Evolutionary conservation across 2,329 filamentous ascomycete genomes (phyloP).

Genomic region (Monosporascus sp.): DNA sequence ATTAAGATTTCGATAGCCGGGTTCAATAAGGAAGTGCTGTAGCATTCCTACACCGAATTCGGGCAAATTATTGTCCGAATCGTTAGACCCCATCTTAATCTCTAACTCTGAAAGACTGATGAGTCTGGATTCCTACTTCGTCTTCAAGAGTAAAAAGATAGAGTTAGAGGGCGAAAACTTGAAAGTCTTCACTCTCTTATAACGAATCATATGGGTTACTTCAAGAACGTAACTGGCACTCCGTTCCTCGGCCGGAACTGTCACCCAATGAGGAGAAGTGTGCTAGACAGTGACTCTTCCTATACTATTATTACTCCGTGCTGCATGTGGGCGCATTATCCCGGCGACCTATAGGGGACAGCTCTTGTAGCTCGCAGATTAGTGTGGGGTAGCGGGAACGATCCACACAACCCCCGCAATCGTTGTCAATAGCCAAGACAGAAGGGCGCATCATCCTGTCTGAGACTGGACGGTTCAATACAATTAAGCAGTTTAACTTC

Average conservation of each 20-base stretch:
- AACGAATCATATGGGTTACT: not conserved
- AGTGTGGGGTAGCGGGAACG: too few species aligned
- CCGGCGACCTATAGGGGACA: too few species aligned
- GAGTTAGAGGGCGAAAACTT: not conserved
- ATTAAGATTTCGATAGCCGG: slow-evolving; percentile 69
- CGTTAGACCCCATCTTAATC: not conserved
- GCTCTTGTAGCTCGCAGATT: too few species aligned
- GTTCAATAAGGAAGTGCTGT: slow-evolving; percentile 65
- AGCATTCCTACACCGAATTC: slow-evolving; percentile 49
- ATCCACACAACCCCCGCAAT: too few species aligned
- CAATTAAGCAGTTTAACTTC: too few species aligned
- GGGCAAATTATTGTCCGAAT: not conserved
- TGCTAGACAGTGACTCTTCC: too few species aligned
- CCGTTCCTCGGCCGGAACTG: not conserved
- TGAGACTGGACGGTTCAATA: too few species aligned
- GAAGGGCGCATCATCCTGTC: too few species aligned
- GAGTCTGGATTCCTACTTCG: not conserved
- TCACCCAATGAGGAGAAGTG: not conserved
- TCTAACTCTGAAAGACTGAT: not conserved
- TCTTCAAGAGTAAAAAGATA: not conserved
- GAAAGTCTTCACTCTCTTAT: not conserved
- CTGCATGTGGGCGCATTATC: too few species aligned
- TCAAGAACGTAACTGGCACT: not conserved
- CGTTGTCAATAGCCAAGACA: too few species aligned
- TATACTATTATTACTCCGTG: too few species aligned